A percentile compares a stretch with the other conserved stretches of the same genome.
Conservation (phyloP, 768 basidiomycete species). For the Boletus sp. region DNA sequence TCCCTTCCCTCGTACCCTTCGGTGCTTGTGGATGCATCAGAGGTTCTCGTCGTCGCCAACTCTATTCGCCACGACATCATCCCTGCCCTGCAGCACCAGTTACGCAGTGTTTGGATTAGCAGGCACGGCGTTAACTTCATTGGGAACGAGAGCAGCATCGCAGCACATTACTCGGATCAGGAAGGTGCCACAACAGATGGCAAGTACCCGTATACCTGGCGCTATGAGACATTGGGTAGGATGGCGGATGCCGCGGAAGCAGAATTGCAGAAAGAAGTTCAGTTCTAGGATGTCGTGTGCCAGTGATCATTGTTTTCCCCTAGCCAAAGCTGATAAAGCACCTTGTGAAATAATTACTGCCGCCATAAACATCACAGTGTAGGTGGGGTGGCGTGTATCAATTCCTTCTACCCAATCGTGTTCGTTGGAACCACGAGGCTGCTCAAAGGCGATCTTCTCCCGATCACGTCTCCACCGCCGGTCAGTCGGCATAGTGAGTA, state of each 20-base stretch:
- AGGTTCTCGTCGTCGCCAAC: conserved; percentile 66
- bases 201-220: conserved; percentile 43
- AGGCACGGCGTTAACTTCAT: conserved; percentile 32
- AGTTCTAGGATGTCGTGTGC: background rate
- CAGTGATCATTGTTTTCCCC: background rate
- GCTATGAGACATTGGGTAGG: conserved; percentile 57
- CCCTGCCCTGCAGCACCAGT: conserved; percentile 55
- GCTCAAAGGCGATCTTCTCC: background rate
- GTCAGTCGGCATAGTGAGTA: background rate
- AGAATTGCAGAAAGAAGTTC: conserved; percentile 25
- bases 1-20: conserved; percentile 19
- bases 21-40: conserved; percentile 31
- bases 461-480: background rate
- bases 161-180: conserved; percentile 33
- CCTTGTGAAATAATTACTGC: background rate
- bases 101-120: conserved; percentile 68
- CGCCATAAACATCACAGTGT: background rate
- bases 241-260: conserved; percentile 59
- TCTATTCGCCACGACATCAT: conserved; percentile 66
- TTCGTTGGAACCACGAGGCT: background rate
- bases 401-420: background rate
- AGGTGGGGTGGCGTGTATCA: background rate
- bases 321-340: background rate
- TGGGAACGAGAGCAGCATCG: conserved; percentile 33
- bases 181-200: conserved; percentile 16